phyloP scores from a whole-genome alignment of 2,329 filamentous ascomycete genomes.

The Colletotrichum sp. region DNA sequence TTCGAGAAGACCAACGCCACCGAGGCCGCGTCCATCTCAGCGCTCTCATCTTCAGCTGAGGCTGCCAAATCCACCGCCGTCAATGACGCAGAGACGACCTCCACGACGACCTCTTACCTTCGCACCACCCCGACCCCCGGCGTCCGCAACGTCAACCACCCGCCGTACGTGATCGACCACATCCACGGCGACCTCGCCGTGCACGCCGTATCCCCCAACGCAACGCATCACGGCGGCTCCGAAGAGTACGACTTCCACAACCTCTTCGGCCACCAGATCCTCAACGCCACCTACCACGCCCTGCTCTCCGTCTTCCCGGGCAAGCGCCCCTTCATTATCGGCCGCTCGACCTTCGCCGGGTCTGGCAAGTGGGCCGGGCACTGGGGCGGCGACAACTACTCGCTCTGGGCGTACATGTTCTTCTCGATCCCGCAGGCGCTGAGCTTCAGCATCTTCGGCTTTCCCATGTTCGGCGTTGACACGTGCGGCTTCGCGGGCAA shows the following conservation, averaged over 20 bases:
- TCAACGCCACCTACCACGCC: slow-evolving; percentile 78
- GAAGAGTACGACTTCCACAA: slow-evolving; percentile 87
- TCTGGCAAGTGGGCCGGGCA: slow-evolving; percentile 79
- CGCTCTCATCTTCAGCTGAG: slow-evolving; percentile 48
- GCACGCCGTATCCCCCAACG: slow-evolving; percentile 77
- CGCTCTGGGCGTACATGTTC: slow-evolving; percentile 75
- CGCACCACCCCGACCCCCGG: slow-evolving; percentile 65
- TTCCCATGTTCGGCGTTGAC: slow-evolving; percentile 78
- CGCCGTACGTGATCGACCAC: slow-evolving; percentile 79
- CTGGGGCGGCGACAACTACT: slow-evolving; percentile 81
- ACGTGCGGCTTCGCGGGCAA: slow-evolving; percentile 75
- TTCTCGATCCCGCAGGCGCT: slow-evolving; percentile 81
- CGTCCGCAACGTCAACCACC: slow-evolving; percentile 71
- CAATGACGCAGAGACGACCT: slow-evolving; percentile 24
- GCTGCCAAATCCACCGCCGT: slow-evolving; percentile 24
- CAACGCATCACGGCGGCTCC: slow-evolving; percentile 75
- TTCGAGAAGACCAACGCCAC: slow-evolving; percentile 55
- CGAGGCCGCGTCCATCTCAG: slow-evolving; percentile 65
- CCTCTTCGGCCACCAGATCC: slow-evolving; percentile 75
- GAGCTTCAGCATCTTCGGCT: slow-evolving; percentile 72
- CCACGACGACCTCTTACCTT: slow-evolving; percentile 37
- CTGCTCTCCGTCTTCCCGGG: slow-evolving; percentile 67
- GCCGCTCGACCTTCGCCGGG: slow-evolving; percentile 80
- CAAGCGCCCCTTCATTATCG: slow-evolving; percentile 84
- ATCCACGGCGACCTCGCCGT: slow-evolving; percentile 74